Evolutionary conservation across 192 early-diverging fungal species (phyloP), one percentile per base, ranked within the genome.

Genomic region (Neocallimastix lanati): DNA sequence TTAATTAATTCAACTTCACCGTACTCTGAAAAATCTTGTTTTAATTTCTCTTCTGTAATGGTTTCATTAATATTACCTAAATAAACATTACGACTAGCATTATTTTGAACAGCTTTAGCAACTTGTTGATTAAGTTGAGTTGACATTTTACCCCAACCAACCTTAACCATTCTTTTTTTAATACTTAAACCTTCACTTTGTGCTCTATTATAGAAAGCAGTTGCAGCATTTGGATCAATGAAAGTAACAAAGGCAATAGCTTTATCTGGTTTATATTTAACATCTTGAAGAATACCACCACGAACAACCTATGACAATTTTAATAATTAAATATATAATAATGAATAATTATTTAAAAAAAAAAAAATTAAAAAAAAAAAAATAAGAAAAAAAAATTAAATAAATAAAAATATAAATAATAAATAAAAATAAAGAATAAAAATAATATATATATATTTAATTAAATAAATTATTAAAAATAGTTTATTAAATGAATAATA

Each of bases 1-100:
- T 95, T 94, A 78, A 96, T 88, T 77, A 93, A 78, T 82, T 96
- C 95, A 76, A 95, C 92, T 78, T 95, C 93, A n/a, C 95, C 95
- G 87, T 90, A 96, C 40, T 90, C 86, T 12, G 85, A 79, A 84
- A 96, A 96, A 80, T 96, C 95, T 37, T 83, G 80, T 16, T 88
- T 86, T 25, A 96, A 87, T 33, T 88, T 87, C 25, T 93, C 92
- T 79, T 91, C 92, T 18, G 87, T 88, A 12, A 93, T 87, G 12
- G 76, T 77, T 0, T 86, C 89, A 78, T 92, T 90, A 15, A 94
- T 85, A 58, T 87, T 86, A 28, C 81, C 81, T 13, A 80, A 27
- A 12, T 29, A 79, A 12, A 95, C 94, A 82, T 94, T 95, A 28
- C 95, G 89, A 0, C 92, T 91, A 12, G 93, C 95, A 6, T 88